Percentiles rank a stretch among this genome's conserved stretches.
Evolutionary conservation across 2,329 filamentous ascomycete species (phyloP).

Genomic region (Exophiala bonariae): DNA sequence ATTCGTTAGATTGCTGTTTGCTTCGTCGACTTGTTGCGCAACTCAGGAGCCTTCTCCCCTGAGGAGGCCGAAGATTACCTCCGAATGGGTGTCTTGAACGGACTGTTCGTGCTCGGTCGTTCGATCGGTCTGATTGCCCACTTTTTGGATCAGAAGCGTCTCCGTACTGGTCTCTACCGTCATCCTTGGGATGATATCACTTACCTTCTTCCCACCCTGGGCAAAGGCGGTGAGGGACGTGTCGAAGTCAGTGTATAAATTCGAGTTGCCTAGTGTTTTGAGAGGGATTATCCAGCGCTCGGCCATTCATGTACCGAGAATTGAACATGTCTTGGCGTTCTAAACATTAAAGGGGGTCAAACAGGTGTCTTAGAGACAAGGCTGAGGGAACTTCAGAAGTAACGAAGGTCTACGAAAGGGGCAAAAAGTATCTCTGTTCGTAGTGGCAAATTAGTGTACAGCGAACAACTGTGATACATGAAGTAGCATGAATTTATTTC

Average conservation of each 20-base stretch:
- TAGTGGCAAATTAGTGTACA: slow-evolving; percentile 2
- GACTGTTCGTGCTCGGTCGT: slow-evolving; percentile 95
- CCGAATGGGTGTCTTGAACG: slow-evolving; percentile 98
- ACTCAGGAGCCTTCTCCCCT: slow-evolving; percentile 92
- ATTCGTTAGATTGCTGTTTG: slow-evolving; percentile 66
- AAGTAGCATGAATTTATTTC: too few relatives aligned
- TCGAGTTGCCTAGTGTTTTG: not conserved
- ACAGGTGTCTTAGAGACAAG: not conserved
- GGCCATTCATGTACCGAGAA: too few relatives aligned
- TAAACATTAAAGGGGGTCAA: not conserved
- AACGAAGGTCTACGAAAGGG: slow-evolving; percentile 3
- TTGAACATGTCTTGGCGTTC: slow-evolving; percentile 1
- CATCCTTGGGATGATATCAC: slow-evolving; percentile 99
- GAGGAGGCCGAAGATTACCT: slow-evolving; percentile 99
- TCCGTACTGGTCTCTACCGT: slow-evolving; percentile 97
- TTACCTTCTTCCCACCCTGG: slow-evolving; percentile 82
- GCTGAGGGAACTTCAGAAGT: not conserved
- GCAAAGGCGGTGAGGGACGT: slow-evolving; percentile 74
- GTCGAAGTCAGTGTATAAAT: slow-evolving; percentile 68
- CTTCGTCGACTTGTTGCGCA: slow-evolving; percentile 96
- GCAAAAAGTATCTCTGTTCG: slow-evolving; percentile 3
- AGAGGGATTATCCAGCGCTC: too few relatives aligned
- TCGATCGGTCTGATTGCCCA: slow-evolving; percentile 99
- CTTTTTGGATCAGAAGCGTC: slow-evolving; percentile 99
- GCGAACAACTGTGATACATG: not conserved